Base-by-base conservation (phyloP, 2,329 filamentous ascomycete genomes). In the Fusarium pseudocircinatum region DNA sequence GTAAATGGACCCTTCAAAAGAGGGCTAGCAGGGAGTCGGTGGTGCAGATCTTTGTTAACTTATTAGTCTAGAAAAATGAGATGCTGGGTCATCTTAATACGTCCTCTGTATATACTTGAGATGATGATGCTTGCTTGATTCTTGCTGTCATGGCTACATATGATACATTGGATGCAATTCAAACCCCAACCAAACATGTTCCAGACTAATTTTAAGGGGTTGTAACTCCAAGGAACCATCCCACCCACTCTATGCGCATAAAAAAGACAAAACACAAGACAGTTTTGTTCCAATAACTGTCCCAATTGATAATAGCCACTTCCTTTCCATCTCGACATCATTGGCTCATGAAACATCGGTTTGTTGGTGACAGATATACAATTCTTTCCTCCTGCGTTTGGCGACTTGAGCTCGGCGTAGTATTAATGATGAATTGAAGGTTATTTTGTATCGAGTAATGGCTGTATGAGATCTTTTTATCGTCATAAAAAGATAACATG, bases 11-110 rank as follows among this genome's bases (percentile, higher is more conserved):
- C 40, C 50, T 74, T 56, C 22, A 30, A 37, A 61, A 75, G 62
- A 66, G 65, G 71, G 73, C 63, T 64, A 75, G 76, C 63, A 66
- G 70, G 73, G 74, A 73, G 69, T 75, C 69, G 62, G 64, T 26
- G 70, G 74, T 63, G 62, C 39, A 72, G 59, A 60, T 75, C 62
- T 47, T 73, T 61, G 61, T 62, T 69, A 28, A 40, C 24, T 40
- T 65, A 40, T 30, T 70, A 40, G 46, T 77, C 56, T 65, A 77
- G 63, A 68, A 66, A 24, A 62, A 69, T 71, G 16, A 69, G 57
- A 74, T 68, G 70, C 63, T 69, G 61, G 64, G 39, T 44, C 63
- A 57, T 70, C 65, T 60, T 65, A 43, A 40, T 18, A 28, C 53
- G 60, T 52, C 34, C 30, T 34, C 58, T 61, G 54, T 37, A 46